Base-by-base conservation (phyloP, 2,329 filamentous ascomycete species). In the Scopulariopsis brevicaulis region DNA sequence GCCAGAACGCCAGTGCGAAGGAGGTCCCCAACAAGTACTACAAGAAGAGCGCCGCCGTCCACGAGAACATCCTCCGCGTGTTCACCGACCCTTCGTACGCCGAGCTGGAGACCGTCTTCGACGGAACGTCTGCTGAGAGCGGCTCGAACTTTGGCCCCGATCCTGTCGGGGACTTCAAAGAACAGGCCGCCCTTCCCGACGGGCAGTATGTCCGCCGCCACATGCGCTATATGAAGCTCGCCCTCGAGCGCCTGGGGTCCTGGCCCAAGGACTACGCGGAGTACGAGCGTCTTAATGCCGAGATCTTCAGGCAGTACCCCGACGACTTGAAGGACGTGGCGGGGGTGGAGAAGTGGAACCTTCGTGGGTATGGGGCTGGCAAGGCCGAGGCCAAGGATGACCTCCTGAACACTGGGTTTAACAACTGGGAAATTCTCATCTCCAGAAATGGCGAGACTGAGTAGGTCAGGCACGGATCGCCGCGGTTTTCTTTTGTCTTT, bases 311-410 rank as follows among this genome's bases (percentile, higher is more conserved):
- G 5, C 65, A 66, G 20, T 79, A 73, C 61, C 65, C 66, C 4
- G 58, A 62, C 4, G 68, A 71, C 32, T 65, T 78, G 64, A 71
- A 73, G 62, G 71, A 69, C 1, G 65, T 71, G 0, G 70, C 74
- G 59, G 74, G 74, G 1, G 71, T 75, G 0, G 75, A 77, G 67
- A 76, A 74, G 66, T 78, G 76, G 76, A 65, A 70, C 57, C 65
- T 73, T 14, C 75, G 76, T 65, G 67, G 63, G 0, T 77, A 73
- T 62, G 76, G 76, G 0, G 58, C 60, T 8, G 77, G 77, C 3
- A 77, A 75, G 66, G 76, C 76, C 1, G 72, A 77, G 65, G 67
- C 66, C 18, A 64, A 68, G 10, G 63, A 67, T n/a, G 69, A 71
- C 56, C 56, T 63, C 18, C 48, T 70, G 55, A 58, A 64, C 32